Percentiles rank a stretch among this genome's conserved stretches.
Evolutionary conservation across 202 grass and related monocot genomes (phyloP).

Genomic region (Musa balbisiana): DNA sequence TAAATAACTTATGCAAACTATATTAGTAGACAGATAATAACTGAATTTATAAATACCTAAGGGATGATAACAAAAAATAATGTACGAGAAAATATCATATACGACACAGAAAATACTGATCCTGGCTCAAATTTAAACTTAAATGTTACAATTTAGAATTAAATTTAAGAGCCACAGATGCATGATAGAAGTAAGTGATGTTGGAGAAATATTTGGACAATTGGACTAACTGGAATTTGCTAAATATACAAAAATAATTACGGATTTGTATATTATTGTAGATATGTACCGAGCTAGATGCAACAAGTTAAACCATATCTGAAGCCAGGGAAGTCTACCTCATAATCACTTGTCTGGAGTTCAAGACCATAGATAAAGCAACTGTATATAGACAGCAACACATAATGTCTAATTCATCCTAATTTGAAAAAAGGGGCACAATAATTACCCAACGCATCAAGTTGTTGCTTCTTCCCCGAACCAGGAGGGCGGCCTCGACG

Average conservation of each 20-base stretch:
- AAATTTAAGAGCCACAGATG: neutral
- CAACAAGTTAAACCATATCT: no score
- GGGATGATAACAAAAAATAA: neutral
- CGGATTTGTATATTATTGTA: no score
- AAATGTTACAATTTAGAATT: neutral
- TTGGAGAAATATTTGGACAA: neutral
- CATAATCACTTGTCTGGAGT: no score
- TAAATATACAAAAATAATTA: neutral
- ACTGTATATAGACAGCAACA: neutral
- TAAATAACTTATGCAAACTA: neutral
- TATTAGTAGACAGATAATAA: neutral
- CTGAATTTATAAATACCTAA: neutral
- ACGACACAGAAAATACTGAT: neutral
- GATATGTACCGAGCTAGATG: no score
- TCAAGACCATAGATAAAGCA: neutral
- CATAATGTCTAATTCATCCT: conserved; percentile 8
- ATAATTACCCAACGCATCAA: conserved; percentile 81
- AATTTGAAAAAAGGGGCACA: conserved; percentile 6
- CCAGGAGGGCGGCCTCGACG: conserved; percentile 73
- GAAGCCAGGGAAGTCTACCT: no score
- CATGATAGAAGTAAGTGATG: neutral
- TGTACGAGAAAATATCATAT: neutral
- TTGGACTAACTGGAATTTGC: neutral
- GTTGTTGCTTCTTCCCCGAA: conserved; percentile 95
- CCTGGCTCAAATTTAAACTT: no score